A percentile compares a stretch with the other conserved stretches of the same genome.
phyloP scores from a whole-genome alignment of 148 eudicot genomes.

The Arctostaphylos glauca region DNA sequence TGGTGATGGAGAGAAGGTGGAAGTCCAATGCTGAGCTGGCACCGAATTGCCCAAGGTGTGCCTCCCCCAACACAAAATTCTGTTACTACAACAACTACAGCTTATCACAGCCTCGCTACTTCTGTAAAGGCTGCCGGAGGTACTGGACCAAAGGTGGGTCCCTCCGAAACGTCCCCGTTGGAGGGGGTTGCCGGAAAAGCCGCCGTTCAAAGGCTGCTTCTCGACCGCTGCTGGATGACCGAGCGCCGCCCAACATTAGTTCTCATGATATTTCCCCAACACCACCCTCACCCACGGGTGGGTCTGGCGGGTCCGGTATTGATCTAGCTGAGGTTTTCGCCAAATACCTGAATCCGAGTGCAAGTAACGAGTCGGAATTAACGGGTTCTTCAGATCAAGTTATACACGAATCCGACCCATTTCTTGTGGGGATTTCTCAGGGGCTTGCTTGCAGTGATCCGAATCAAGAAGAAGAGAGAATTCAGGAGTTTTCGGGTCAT shows the following conservation, averaged over 20 bases:
- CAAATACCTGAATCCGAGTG: slow-evolving; percentile 48
- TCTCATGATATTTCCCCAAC: slow-evolving; percentile 1
- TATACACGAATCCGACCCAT: slow-evolving; percentile 17
- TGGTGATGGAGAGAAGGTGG: slow-evolving; percentile 35
- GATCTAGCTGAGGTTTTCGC: slow-evolving; percentile 85
- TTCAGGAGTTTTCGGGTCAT: slow-evolving; percentile 33
- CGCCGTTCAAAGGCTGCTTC: slow-evolving; percentile 38
- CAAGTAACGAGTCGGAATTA: slow-evolving; percentile 18
- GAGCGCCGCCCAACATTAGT: neutral
- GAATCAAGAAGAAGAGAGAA: slow-evolving; percentile 24
- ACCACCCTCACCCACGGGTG: neutral
- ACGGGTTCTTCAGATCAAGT: slow-evolving; percentile 15
- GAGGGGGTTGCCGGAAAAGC: slow-evolving; percentile 53
- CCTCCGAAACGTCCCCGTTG: slow-evolving; percentile 50
- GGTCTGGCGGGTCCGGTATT: slow-evolving; percentile 36
- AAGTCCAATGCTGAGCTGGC: slow-evolving; percentile 37
- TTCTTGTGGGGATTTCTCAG: slow-evolving; percentile 18
- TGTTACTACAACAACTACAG: slow-evolving; percentile 70
- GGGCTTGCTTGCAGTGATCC: slow-evolving; percentile 4
- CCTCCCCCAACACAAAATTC: slow-evolving; percentile 58
- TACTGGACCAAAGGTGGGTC: slow-evolving; percentile 71
- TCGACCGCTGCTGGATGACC: slow-evolving; percentile 1
- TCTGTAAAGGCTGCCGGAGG: slow-evolving; percentile 58
- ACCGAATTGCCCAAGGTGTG: slow-evolving; percentile 64
- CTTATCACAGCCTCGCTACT: slow-evolving; percentile 60